Conservation (phyloP, 257 asterid genomes). For the Ilex aquifolium region DNA sequence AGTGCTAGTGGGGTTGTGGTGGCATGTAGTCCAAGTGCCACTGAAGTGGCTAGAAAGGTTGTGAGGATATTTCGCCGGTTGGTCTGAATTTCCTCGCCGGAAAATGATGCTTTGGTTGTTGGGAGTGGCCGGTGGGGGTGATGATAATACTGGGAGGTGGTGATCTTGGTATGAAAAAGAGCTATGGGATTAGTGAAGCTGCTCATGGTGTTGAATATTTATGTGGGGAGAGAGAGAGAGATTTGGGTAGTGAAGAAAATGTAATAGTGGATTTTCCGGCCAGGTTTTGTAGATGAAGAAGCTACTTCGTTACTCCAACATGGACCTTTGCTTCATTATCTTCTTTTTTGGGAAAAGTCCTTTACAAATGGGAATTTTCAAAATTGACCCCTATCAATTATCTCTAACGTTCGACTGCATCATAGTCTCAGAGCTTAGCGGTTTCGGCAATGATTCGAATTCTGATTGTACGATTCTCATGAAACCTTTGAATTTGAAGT, state of each 20-base stretch:
- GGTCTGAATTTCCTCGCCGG: conserved; percentile 10
- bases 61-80: conserved; percentile 35
- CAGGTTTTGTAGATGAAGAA: conserved; percentile 13
- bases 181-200: conserved; percentile 41
- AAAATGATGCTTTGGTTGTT: conserved; percentile 27
- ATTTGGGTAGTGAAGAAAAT: not conserved
- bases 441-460: too few relatives aligned
- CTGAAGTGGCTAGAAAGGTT: conserved; percentile 36
- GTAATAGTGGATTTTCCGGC: conserved; percentile 5
- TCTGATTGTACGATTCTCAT: too few relatives aligned
- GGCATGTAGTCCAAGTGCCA: conserved; percentile 31
- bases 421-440: too few relatives aligned
- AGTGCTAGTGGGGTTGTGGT: conserved; percentile 28
- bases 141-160: conserved; percentile 16
- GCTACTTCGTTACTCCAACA: conserved; percentile 10
- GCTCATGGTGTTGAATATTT: conserved; percentile 29
- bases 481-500: too few relatives aligned
- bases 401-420: too few relatives aligned
- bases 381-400: too few relatives aligned
- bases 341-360: conserved; percentile 5
- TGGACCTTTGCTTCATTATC: conserved; percentile 59
- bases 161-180: conserved; percentile 31
- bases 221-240: not conserved
- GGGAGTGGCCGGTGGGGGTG: conserved; percentile 3
- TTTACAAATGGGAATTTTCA: too few relatives aligned